Base-by-base conservation (phyloP, 192 early-diverging fungal genomes). In the Coemansia sp. region DNA sequence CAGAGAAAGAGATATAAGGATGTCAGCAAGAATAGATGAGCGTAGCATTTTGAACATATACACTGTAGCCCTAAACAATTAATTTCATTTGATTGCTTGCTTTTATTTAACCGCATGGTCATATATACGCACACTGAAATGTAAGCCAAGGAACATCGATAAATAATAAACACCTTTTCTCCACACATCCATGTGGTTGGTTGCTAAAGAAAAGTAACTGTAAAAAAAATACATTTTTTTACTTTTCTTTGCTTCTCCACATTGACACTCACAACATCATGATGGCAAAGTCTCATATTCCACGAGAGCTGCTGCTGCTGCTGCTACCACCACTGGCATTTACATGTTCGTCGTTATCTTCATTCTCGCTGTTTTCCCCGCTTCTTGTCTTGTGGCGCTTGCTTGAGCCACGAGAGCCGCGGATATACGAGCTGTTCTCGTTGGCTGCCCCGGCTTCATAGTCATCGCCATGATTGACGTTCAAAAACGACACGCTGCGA, bases 401-500 rank as follows among this genome's bases (percentile, higher is more conserved):
- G 36, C 36, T 59, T 3, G 34, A 32, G 12, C 36, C 57, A 59
- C 18, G 18, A 40, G 32, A 22, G 36, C 31, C 31, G n/a, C 36
- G 34, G 34, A 17, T 22, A 59, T 32, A 40, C 17, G 18, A 20
- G 36, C 36, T 28, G 3, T 40, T 28, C 14, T 16, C 36, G 36
- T 18, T 22, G n/a, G 14, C 36, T 3, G 29, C 36, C 5, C 36
- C 57, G 16, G 8, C 57, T 17, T 40, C 36, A n/a, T 59, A 34
- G 32, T 56, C 55, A 18, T 56, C 30, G 55, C 55, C 31, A 56
- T 56, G 55, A 12, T 17, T 56, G 55, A n/a, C 55, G n/a, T 56
- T 56, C 4, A 33, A 29, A 16, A 56, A 56, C 6, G 55, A 56
- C 55, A 33, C 55, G 29, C 30, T 56, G 55, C 31, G 55, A 56